Conservation (phyloP, 495 filamentous ascomycete species). For the Jackrogersella multiformis region DNA sequence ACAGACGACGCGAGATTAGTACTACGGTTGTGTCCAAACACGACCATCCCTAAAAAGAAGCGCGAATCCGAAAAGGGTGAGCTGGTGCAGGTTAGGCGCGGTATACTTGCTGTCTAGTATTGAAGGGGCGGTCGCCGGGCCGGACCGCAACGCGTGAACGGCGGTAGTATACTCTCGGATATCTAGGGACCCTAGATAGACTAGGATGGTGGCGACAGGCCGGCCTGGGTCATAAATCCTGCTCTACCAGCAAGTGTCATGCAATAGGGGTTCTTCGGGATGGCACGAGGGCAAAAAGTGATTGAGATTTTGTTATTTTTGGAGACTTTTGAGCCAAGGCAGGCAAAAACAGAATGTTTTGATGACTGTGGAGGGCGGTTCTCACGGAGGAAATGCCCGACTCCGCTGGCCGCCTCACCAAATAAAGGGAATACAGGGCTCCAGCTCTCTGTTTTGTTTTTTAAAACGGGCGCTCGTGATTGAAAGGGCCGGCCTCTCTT, state of each 20-base stretch:
- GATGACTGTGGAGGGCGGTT: slow-evolving; percentile 45
- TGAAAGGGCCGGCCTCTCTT: slow-evolving; percentile 21
- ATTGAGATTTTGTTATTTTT: slow-evolving; percentile 44
- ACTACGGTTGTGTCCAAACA: slow-evolving; percentile 37
- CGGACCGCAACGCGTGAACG: slow-evolving; percentile 39
- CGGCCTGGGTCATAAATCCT: slow-evolving; percentile 31
- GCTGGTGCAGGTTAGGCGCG: slow-evolving; percentile 32
- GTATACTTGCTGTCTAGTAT: slow-evolving; percentile 32
- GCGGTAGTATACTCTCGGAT: slow-evolving; percentile 33
- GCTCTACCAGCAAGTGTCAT: slow-evolving; percentile 35
- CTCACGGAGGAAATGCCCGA: slow-evolving; percentile 43
- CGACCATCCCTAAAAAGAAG: slow-evolving; percentile 36
- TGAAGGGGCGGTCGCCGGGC: slow-evolving; percentile 36
- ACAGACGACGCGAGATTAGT: slow-evolving; percentile 33
- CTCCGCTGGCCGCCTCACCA: slow-evolving; percentile 43
- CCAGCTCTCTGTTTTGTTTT: slow-evolving; percentile 12
- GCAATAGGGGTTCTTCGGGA: slow-evolving; percentile 32
- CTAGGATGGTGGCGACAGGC: slow-evolving; percentile 29
- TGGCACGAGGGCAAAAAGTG: slow-evolving; percentile 39
- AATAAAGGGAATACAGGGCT: slow-evolving; percentile 40
- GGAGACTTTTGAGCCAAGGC: slow-evolving; percentile 42
- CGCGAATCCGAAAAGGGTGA: slow-evolving; percentile 27
- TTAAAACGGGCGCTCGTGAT: slow-evolving; percentile 26
- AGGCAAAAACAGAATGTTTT: slow-evolving; percentile 43
- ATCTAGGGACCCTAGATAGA: slow-evolving; percentile 28